A percentile compares a stretch with the other conserved stretches of the same genome.
Evolutionary conservation across 768 basidiomycete genomes (phyloP).

Genomic region (Psilocybe cubensis): DNA sequence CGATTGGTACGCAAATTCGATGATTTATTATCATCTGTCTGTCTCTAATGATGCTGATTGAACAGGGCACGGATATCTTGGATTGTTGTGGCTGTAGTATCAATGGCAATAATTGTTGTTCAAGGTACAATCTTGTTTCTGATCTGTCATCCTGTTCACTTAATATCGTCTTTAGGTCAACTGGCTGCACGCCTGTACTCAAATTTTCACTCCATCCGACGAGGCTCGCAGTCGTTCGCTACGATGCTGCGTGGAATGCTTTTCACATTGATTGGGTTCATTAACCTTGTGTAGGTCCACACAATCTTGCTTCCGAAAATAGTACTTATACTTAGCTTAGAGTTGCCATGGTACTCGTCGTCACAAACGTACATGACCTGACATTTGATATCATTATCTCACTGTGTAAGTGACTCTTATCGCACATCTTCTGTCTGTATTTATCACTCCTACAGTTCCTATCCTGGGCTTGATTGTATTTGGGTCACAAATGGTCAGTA

Average conservation of each 20-base stretch:
- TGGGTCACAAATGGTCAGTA: conserved; percentile 21
- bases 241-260: conserved; percentile 21
- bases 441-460: conserved; percentile 15
- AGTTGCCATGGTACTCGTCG: conserved; percentile 19
- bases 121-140: conserved; percentile 17
- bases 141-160: background rate
- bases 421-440: background rate
- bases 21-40: too few relatives aligned
- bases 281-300: conserved; percentile 19
- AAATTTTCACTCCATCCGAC: conserved; percentile 7
- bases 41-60: background rate
- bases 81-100: conserved; percentile 18
- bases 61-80: conserved; percentile 20
- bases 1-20: conserved; percentile 13
- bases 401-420: conserved; percentile 15
- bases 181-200: conserved; percentile 20
- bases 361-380: conserved; percentile 14
- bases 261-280: conserved; percentile 21
- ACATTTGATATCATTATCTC: conserved; percentile 24
- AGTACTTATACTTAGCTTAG: background rate
- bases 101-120: conserved; percentile 19
- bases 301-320: background rate
- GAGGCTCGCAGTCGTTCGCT: conserved; percentile 14
- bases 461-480: conserved; percentile 24
- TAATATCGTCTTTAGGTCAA: conserved; percentile 11